Evolutionary conservation across 352 stramenopile species (phyloP).

Genomic region (Aphanomyces euteiches): DNA sequence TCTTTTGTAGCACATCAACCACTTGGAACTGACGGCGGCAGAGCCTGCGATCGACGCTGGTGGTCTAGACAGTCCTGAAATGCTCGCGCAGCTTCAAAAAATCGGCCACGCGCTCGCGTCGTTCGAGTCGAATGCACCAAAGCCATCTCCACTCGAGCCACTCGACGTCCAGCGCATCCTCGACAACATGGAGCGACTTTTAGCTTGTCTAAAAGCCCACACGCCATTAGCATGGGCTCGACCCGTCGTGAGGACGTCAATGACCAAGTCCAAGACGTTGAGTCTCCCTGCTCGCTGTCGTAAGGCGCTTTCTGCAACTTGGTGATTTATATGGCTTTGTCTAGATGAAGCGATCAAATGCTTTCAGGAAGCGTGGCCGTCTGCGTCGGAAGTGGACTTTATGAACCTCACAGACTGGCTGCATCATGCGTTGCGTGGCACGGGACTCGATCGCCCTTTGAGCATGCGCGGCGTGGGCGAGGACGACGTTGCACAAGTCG

Average conservation of each 20-base stretch:
- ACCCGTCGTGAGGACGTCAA: not conserved
- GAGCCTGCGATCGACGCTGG: no score
- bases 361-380: slow-evolving; percentile 3
- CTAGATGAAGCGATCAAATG: slow-evolving; percentile 8
- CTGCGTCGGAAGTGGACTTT: slow-evolving; percentile 11
- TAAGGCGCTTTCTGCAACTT: not conserved
- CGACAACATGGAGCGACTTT: not conserved
- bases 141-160: not conserved
- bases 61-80: no score
- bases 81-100: no score
- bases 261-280: not conserved
- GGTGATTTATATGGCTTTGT: not conserved
- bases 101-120: not conserved
- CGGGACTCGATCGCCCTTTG: not conserved
- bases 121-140: not conserved
- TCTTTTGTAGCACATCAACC: not conserved
- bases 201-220: not conserved
- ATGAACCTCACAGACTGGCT: slow-evolving; percentile 16
- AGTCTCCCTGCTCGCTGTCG: not conserved
- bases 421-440: slow-evolving; percentile 8
- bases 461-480: not conserved
- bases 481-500: not conserved
- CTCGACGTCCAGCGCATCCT: not conserved
- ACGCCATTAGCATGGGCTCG: not conserved
- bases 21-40: not conserved